Evolutionary conservation across 352 stramenopile species (phyloP), one percentile per base, ranked within the genome.

Genomic region (Thalassiosira oceanica): DNA sequence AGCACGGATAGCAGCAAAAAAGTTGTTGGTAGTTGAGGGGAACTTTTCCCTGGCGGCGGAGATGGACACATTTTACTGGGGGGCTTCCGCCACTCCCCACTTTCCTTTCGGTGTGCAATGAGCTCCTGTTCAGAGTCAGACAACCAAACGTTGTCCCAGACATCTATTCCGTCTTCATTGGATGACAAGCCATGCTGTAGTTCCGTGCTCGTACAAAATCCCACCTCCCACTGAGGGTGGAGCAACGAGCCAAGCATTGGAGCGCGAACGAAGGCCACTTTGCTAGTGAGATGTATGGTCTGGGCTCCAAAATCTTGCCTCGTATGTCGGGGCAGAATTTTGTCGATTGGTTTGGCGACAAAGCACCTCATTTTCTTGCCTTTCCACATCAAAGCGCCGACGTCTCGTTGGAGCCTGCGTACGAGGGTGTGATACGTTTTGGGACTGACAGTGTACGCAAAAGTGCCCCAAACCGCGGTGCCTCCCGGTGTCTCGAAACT

Each of bases 181-280:
- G 21, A 60, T 16, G 36, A 68, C 35, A 70, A 31, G 36, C 64
- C 13, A n/a, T 87, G 61, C 51, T 92, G 82, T 61, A 72, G 72
- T 23, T 84, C 62, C 10, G 80, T 90, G 28, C 58, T 83, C 48
- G 83, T 74, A 44, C 85, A 89, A 61, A 92, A 92, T 33, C 70
- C 74, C 33, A 70, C 44, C 54, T 92, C 85, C 71, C 74, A 90
- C 37, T 90, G 62, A 11, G 43, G 58, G 66, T 92, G 85, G 26
- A 92, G 79, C 35, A 86, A 80, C 60, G 61, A 82, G 33, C 67
- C 81, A 23, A 91, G 57, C 85, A 92, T 92, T 18, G 85, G 85
- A 28, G 79, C 74, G 48, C 85, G 55, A 31, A 90, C 88, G 57
- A 90, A 88, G 8, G 78, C 67, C 3, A 86, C 80, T 37, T 83